These are phyloP conservation scores for Penicillium antarcticum DNA, from an alignment of 495 filamentous ascomycete species.

Conservation along the genomic window DNA sequence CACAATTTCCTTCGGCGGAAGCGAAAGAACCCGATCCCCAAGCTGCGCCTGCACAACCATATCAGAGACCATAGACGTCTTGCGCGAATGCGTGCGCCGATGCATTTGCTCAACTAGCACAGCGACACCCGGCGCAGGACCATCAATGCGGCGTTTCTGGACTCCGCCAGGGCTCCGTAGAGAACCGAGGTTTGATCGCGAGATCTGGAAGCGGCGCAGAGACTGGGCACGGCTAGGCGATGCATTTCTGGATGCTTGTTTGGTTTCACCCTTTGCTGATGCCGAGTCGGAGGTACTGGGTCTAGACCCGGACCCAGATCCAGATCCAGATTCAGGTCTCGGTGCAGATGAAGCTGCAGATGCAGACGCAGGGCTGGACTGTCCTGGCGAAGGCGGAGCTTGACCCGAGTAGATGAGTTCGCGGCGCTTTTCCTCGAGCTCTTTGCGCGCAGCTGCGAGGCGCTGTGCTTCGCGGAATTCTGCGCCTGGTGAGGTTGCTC, in stretches of 20 bases:
- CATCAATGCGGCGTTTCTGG: slow-evolving; percentile 36
- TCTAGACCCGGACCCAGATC: not conserved
- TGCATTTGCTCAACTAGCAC: slow-evolving; percentile 43
- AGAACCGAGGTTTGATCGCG: slow-evolving; percentile 24
- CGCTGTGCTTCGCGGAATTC: slow-evolving; percentile 41
- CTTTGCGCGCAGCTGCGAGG: slow-evolving; percentile 25
- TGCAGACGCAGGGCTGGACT: not conserved
- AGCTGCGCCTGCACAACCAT: slow-evolving; percentile 21
- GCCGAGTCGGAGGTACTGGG: not conserved
- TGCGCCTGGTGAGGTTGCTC: slow-evolving; percentile 44
- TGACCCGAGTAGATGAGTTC: slow-evolving; percentile 24
- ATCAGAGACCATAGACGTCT: slow-evolving; percentile 38
- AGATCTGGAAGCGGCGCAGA: slow-evolving; percentile 44
- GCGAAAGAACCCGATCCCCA: not conserved
- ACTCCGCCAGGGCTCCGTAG: slow-evolving; percentile 29
- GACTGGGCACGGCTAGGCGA: slow-evolving; percentile 18
- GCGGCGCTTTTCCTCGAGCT: slow-evolving; percentile 29
- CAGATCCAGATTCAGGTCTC: no score
- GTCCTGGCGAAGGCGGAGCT: not conserved
- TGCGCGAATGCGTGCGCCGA: slow-evolving; percentile 36
- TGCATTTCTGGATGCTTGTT: slow-evolving; percentile 2
- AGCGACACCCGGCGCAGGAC: slow-evolving; percentile 28
- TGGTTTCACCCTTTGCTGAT: not conserved
- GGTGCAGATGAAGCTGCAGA: no score
- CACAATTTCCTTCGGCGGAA: not conserved